phyloP scores from a whole-genome alignment of 148 eudicot genomes.

The Rhododendron henanense region DNA sequence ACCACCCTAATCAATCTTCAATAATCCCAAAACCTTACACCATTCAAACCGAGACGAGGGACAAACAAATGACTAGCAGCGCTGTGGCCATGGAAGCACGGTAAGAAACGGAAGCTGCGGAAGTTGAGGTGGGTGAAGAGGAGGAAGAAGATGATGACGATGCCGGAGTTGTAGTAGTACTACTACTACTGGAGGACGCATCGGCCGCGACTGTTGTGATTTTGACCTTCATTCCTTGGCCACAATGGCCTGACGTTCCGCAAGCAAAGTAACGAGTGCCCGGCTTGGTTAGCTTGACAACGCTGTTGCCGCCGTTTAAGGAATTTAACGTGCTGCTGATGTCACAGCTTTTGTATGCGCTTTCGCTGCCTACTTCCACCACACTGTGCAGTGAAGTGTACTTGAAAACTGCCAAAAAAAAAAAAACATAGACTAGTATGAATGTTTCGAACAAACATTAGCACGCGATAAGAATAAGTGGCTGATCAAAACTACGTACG shows the following conservation, averaged over 20 bases:
- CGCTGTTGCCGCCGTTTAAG: constrained; percentile 43
- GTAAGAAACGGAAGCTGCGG: not conserved
- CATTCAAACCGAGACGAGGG: not conserved
- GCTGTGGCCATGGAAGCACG: not conserved
- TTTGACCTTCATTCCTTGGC: constrained; percentile 65
- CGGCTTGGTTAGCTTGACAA: constrained; percentile 47
- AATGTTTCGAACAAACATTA: not conserved
- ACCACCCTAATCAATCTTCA: not conserved
- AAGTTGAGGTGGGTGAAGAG: constrained; percentile 23
- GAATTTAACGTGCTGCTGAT: constrained; percentile 36
- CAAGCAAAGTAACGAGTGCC: constrained; percentile 64
- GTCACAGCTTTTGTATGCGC: constrained; percentile 55
- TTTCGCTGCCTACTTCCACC: constrained; percentile 53
- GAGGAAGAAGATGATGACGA: constrained; percentile 15
- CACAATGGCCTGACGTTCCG: constrained; percentile 67
- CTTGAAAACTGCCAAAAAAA: constrained; percentile 46
- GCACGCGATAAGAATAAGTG: not conserved
- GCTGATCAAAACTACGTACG: not conserved
- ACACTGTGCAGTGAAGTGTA: constrained; percentile 62
- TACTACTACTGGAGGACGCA: not conserved
- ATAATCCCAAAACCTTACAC: not conserved
- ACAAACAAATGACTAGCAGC: not conserved
- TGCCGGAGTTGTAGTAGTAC: constrained; percentile 8
- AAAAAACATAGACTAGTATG: not conserved
- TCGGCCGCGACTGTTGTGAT: constrained; percentile 26